Conservation (phyloP, 106 monocot species). For the Allium fistulosum region DNA sequence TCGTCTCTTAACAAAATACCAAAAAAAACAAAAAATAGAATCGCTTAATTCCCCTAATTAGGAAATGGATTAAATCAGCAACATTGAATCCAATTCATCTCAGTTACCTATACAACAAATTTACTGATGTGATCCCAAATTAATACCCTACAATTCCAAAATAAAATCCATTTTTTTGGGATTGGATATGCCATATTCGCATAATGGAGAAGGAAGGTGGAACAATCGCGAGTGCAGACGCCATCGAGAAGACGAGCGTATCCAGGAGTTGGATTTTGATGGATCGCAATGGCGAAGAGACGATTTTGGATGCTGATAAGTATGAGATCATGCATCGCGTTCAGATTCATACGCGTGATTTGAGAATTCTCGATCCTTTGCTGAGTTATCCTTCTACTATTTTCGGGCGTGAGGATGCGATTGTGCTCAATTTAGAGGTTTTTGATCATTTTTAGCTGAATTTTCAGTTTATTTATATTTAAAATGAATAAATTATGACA, state of each 20-base stretch:
- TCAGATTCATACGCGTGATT: slow-evolving; percentile 79
- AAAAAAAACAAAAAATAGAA: too few relatives aligned
- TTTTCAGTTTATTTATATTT: background rate
- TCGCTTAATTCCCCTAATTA: too few relatives aligned
- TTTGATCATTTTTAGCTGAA: background rate
- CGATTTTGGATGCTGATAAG: slow-evolving; percentile 80
- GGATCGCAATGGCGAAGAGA: slow-evolving; percentile 44
- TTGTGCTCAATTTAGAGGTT: slow-evolving; percentile 98
- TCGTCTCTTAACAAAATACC: too few relatives aligned
- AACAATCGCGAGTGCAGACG: background rate
- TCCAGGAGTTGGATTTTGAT: slow-evolving; percentile 79
- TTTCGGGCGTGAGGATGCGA: slow-evolving; percentile 78
- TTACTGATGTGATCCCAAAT: background rate
- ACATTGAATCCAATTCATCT: too few relatives aligned
- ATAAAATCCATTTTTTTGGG: background rate
- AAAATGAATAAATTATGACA: background rate
- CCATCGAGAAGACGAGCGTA: slow-evolving; percentile 43
- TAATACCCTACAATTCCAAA: background rate
- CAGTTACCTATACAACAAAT: too few relatives aligned
- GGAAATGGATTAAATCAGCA: too few relatives aligned
- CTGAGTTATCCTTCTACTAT: slow-evolving; percentile 90
- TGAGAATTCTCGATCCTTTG: slow-evolving; percentile 81
- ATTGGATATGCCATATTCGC: background rate
- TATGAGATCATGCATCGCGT: slow-evolving; percentile 91
- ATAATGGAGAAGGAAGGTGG: slow-evolving; percentile 1